Evolutionary conservation across 2,329 filamentous ascomycete species (phyloP).

Genomic region (Fusarium irregulare): DNA sequence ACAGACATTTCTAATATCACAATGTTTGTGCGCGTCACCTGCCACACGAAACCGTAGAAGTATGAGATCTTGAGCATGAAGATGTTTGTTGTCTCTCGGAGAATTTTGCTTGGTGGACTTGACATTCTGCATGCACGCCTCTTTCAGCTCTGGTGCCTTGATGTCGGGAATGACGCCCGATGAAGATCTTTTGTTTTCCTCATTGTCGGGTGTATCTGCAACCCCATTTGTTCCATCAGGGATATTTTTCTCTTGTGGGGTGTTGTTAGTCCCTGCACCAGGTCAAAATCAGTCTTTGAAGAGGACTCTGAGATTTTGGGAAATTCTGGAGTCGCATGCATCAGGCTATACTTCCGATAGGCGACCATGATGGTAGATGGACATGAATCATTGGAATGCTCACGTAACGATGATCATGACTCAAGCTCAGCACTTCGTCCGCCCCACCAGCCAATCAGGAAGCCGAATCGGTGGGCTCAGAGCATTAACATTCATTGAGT

Average conservation of each 20-base stretch:
- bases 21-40: neutral
- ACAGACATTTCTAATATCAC: neutral
- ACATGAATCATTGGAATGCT: rapidly evolving
- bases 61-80: neutral
- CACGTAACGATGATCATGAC: rapidly evolving
- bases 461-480: too few species aligned
- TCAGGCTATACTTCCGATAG: too few species aligned
- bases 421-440: rapidly evolving
- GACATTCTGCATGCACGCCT: neutral
- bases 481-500: neutral
- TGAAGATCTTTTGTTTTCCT: neutral
- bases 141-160: neutral
- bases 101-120: neutral
- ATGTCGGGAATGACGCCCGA: neutral
- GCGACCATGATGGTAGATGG: neutral
- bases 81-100: neutral
- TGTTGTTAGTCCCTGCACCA: neutral
- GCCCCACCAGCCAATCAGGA: too few species aligned
- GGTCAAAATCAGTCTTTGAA: neutral
- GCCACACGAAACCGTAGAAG: neutral
- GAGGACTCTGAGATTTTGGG: neutral
- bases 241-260: neutral
- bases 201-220: neutral
- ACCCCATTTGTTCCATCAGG: neutral
- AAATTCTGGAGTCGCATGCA: neutral